A percentile compares a stretch with the other conserved stretches of the same genome.
These are phyloP conservation scores for Diaporthe caulivora DNA, from an alignment of 2,329 filamentous ascomycete genomes.

Conservation along the genomic window DNA sequence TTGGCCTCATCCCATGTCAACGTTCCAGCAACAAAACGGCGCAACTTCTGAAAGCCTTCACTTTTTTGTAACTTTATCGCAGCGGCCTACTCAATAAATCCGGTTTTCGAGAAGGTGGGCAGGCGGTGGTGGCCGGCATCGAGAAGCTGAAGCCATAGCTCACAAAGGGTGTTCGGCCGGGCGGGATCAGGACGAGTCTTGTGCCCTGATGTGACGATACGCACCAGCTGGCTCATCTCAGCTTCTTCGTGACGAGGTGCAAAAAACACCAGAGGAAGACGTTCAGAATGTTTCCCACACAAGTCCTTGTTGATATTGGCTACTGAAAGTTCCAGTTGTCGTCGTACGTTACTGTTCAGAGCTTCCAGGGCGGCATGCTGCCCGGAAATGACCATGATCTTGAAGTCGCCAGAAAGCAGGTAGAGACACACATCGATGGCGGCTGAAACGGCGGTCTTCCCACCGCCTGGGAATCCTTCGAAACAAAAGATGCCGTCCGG, in stretches of 20 bases:
- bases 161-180: background rate
- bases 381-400: background rate
- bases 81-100: background rate
- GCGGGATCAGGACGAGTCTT: background rate
- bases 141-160: background rate
- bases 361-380: background rate
- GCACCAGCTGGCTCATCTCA: background rate
- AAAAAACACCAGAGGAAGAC: background rate
- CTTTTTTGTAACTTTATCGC: rapidly evolving
- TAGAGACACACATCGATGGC: background rate
- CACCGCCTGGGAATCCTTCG: background rate
- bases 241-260: background rate
- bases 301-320: background rate
- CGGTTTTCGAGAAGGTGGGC: background rate
- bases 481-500: background rate
- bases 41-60: background rate
- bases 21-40: background rate
- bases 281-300: background rate
- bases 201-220: background rate
- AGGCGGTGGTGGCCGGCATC: background rate
- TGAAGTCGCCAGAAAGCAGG: background rate
- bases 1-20: background rate
- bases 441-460: background rate
- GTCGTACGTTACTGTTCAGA: background rate
- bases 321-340: background rate